phyloP scores from a whole-genome alignment of 2,329 filamentous ascomycete genomes.

The Alternaria ventricosa region DNA sequence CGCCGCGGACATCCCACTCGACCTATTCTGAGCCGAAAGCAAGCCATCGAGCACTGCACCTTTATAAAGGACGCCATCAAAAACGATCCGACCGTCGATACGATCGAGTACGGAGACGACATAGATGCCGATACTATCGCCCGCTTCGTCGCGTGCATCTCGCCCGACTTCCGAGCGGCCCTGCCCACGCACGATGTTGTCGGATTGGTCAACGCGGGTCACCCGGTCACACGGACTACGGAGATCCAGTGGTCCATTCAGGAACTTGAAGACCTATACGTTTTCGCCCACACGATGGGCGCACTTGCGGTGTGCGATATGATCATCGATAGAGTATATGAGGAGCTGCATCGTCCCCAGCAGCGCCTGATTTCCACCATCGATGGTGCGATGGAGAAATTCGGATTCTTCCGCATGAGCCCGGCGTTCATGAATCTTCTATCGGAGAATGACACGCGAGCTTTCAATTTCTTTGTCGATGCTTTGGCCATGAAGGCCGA shows the following conservation, averaged over 20 bases:
- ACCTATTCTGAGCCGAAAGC: background rate
- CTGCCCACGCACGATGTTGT: slow-evolving; percentile 2
- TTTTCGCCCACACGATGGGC: background rate
- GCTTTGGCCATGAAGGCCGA: background rate
- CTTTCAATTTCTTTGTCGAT: background rate
- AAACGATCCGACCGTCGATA: background rate
- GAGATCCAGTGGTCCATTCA: slow-evolving; percentile 2
- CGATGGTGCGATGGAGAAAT: background rate
- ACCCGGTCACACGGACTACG: background rate
- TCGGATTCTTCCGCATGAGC: background rate
- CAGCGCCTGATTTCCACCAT: background rate
- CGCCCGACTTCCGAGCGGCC: background rate
- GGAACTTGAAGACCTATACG: slow-evolving; percentile 1
- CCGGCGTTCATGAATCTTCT: slow-evolving; percentile 5
- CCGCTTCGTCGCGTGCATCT: slow-evolving; percentile 4
- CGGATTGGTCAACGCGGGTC: background rate
- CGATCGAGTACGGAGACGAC: background rate
- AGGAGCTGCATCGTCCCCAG: background rate
- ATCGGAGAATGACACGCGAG: background rate
- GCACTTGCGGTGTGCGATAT: slow-evolving; percentile 5
- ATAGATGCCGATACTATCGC: background rate
- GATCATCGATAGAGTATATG: slow-evolving; percentile 2
- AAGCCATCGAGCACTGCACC: background rate
- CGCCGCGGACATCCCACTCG: background rate
- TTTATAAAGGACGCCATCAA: background rate